Evolutionary conservation across 768 basidiomycete species (phyloP), one percentile per base, ranked within the genome.

Genomic region (Xerocomellus amylosporus): DNA sequence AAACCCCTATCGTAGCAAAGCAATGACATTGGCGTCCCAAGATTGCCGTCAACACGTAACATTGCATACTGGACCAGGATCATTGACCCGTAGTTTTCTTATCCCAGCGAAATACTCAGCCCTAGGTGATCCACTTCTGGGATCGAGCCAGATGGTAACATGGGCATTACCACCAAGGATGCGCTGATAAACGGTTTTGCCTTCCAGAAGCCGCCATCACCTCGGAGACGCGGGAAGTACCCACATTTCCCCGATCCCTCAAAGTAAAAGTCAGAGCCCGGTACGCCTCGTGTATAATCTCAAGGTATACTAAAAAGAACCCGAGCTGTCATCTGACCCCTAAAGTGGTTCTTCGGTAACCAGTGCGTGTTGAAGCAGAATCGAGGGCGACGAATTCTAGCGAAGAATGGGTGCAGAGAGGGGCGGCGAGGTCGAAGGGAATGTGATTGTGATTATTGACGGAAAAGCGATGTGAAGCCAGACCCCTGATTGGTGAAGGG

Each of bases 381-480:
- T 42, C 20, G 65, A 58, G 40, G 42, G 26, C 30, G 44, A 45
- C 36, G 56, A 57, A 30, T 60, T 64, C 51, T 59, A 55, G 24
- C 51, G 54, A 50, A 68, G 62, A 51, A 62, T 60, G 54, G 67
- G 58, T 48, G 48, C 41, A 53, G 54, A 53, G 54, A 30, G 63
- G 54, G 43, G 44, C 53, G 19, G 62, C 57, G 19, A 66, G 59
- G 40, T 42, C 46, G 42, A 63, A 63, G 46, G 61, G 49, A 36
- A 50, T 46, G 41, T 40, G 45, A 58, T 63, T 61, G 20, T 56
- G 53, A 53, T 58, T 40, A 51, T 49, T 40, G 51, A 48, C 8
- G 75, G 74, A 72, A 26, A 81, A 74, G 30, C 65, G 58, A 40
- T 64, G 69, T 15, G 79, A 66, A 19, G 70, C 65, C 5, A 79